Conservation (phyloP, 148 eudicot species). For the Heliosperma pusillum region DNA sequence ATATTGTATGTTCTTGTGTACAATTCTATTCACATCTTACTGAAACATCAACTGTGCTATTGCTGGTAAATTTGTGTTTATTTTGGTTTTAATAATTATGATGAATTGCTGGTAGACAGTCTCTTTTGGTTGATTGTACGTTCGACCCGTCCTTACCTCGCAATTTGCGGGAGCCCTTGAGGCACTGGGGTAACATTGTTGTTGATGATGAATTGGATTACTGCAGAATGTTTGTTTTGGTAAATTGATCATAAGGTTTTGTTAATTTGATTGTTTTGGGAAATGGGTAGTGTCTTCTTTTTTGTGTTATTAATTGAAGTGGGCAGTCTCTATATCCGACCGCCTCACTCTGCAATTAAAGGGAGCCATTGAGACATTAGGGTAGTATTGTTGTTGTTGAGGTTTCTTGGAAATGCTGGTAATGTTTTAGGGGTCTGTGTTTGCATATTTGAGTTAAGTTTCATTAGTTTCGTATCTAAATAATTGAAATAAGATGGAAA, state of each 20-base stretch:
- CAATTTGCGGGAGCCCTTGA: too few species aligned
- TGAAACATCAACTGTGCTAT: neutral
- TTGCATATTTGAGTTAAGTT: neutral
- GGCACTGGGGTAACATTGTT: neutral
- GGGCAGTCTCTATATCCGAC: too few species aligned
- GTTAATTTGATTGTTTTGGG: neutral
- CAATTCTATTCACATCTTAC: neutral
- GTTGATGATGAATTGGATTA: neutral
- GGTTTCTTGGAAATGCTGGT: neutral
- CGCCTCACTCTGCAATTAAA: too few species aligned
- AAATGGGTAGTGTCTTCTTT: neutral
- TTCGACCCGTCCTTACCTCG: too few species aligned
- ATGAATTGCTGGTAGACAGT: neutral
- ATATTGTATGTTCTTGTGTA: neutral
- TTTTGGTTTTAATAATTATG: neutral
- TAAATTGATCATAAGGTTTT: neutral
- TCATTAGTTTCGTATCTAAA: neutral
- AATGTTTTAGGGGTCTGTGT: neutral
- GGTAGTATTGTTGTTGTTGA: too few species aligned
- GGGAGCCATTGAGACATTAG: too few species aligned
- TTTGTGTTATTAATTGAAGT: constrained; percentile 2
- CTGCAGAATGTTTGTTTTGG: neutral
- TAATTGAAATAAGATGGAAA: neutral
- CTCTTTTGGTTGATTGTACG: too few species aligned
- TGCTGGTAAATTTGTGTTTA: neutral